Evolutionary conservation across 2,329 filamentous ascomycete genomes (phyloP), one percentile per base, ranked within the genome.

Genomic region (Venturia asperata): DNA sequence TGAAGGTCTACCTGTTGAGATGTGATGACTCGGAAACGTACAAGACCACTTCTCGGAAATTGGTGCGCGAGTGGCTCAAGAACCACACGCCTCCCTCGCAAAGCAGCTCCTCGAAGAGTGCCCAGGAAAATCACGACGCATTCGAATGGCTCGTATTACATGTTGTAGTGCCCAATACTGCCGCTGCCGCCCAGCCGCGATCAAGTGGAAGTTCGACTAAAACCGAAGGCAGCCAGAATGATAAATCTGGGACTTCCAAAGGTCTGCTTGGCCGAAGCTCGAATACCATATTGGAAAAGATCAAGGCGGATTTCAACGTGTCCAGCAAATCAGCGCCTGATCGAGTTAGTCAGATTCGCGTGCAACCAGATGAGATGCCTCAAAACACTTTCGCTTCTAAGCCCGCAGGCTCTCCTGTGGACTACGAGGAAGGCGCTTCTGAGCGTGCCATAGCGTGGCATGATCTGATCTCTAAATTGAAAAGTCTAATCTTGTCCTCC

Each of bases 21-120:
- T 97, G 94, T 77, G 94, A 97, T 77, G 94, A 99, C 74, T 96
- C 92, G 72, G 95, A 99, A 61, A 86, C 86, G 10, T 99, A 99
- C 81, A 97, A 96, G 76, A 80, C 85, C 1, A 85, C 85, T 15
- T 87, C 90, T 7, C 84, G 92, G 62, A 86, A 90, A 71, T 85
- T 90, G 69, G 82, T 99, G 43, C 85, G 90, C 62, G 92, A 97
- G 69, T 99, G 94, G 94, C 85, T 97, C 71, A 95, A 94, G 75
- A 80, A 84, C 7, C 83, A 95, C 68, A 86, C 87, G 0, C 83
- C 85, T 0, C 79, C 84, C 0, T 80, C 85, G 1, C 79, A 83
- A 66, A 80, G 77, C 66, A 83, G 81, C 63, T 84, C 85, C 7
- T 73, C 78, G 39, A 74, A 78, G 24, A 90, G 81, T 71, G 87